Evolutionary conservation across 345 rosid genomes (phyloP), one percentile per base, ranked within the genome.

Genomic region (Lepidium didymum): DNA sequence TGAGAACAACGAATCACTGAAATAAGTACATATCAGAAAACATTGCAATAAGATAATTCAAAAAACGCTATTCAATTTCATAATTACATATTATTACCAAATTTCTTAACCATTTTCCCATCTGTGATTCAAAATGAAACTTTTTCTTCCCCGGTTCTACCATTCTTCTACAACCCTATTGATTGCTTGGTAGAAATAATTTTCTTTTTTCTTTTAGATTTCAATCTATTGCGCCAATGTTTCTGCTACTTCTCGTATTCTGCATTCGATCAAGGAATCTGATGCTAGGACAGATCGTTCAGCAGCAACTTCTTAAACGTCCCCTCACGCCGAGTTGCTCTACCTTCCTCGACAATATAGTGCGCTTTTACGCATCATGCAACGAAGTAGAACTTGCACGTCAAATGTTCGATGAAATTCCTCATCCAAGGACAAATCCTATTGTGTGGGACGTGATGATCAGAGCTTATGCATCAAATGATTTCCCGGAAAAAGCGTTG

Each of bases 381-480:
- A 62, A 61, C 13, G 27, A 77, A 65, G 3, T 72, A 2, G 16
- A n/a, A n/a, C n/a, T n/a, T n/a, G n/a, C n/a, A n/a, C n/a, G n/a
- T n/a, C 56, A 14, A 5, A 37, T 77, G 86, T 85, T 85, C 75
- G 81, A 83, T 12, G 44, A 37, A 78, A 85, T 75, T 75, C 74
- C 64, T 61, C 78, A 54, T 11, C 83, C 81, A 41, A 76, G 61
- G 19, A 78, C 67, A 2, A 66, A 54, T 50, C 79, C 76, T 23
- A 33, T 70, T 3, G n/a, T 74, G 8, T 85, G 90, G 87, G 82
- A 85, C 40, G 51, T 74, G 33, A 72, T 83, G 80, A 81, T 86
- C 59, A 78, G 82, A 81, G 68, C 81, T 14, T 86, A 77, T 47
- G 77, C 76, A 2, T 79, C 83, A 58, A 75, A 77, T 41, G 81